Evolutionary conservation across 2,329 filamentous ascomycete genomes (phyloP).

Genomic region (Colletotrichum nymphaeae): DNA sequence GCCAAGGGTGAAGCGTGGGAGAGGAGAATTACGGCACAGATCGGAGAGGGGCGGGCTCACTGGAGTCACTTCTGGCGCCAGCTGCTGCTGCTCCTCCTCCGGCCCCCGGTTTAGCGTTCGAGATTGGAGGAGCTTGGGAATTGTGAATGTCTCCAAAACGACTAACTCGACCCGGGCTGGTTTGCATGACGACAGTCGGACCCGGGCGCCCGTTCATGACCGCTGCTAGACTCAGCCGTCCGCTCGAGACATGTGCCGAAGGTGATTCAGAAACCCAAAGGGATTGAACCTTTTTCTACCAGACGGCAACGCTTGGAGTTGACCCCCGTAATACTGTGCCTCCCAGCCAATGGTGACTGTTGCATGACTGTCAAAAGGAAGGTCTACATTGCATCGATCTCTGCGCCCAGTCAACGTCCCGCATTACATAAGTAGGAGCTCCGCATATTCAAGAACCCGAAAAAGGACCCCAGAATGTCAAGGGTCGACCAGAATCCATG

Average conservation of each 20-base stretch:
- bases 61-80: neutral
- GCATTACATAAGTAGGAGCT: slow-evolving; percentile 28
- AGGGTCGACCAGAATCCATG: slow-evolving; percentile 20
- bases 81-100: neutral
- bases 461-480: slow-evolving; percentile 10
- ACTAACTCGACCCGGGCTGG: neutral
- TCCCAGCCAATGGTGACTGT: slow-evolving; percentile 11
- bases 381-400: neutral
- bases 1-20: slow-evolving; percentile 20
- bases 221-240: neutral
- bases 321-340: neutral
- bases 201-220: neutral
- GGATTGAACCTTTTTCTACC: neutral
- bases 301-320: neutral
- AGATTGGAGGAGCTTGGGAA: neutral
- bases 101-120: neutral
- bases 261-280: neutral
- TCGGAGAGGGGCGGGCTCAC: slow-evolving; percentile 25
- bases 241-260: neutral
- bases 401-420: slow-evolving; percentile 9
- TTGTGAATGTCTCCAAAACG: neutral
- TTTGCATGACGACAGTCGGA: slow-evolving; percentile 8
- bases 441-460: slow-evolving; percentile 6
- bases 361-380: slow-evolving; percentile 9
- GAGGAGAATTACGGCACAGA: slow-evolving; percentile 26